A percentile compares a stretch with the other conserved stretches of the same genome.
These are phyloP conservation scores for Anaeromyces robustus DNA, from an alignment of 192 early-diverging fungal species.

Conservation along the genomic window DNA sequence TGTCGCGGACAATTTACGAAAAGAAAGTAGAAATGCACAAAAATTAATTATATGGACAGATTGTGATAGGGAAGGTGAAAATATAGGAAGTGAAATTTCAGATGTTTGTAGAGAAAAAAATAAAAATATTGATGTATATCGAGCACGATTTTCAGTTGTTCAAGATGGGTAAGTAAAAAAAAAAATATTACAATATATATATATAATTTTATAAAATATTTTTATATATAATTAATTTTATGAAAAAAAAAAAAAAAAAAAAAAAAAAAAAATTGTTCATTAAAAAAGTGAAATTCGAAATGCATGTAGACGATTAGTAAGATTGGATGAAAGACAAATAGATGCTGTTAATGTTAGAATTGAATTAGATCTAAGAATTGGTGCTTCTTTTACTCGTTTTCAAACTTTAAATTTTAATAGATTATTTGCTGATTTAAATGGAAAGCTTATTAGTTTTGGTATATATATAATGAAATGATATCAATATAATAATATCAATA, in stretches of 20 bases:
- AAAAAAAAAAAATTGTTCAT: too few relatives aligned
- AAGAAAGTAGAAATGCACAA: conserved; percentile 39
- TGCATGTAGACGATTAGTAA: conserved; percentile 54
- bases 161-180: conserved; percentile 38
- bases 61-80: conserved; percentile 93
- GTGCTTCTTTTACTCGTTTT: conserved; percentile 83
- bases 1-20: conserved; percentile 46
- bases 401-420: conserved; percentile 55
- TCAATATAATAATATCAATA: too few relatives aligned
- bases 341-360: conserved; percentile 66
- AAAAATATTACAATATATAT: background rate
- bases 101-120: conserved; percentile 49
- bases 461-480: too few relatives aligned
- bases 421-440: conserved; percentile 30
- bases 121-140: conserved; percentile 43
- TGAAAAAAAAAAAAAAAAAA: background rate
- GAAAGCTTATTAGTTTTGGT: conserved; percentile 73
- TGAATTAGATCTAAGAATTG: conserved; percentile 85
- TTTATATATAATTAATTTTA: background rate
- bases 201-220: too few relatives aligned
- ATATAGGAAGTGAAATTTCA: conserved; percentile 73
- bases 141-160: conserved; percentile 84
- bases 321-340: conserved; percentile 58
- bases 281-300: conserved; percentile 50
- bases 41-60: conserved; percentile 94